Evolutionary conservation across 352 stramenopile genomes (phyloP).

Genomic region (Pelagophyceae sp.): DNA sequence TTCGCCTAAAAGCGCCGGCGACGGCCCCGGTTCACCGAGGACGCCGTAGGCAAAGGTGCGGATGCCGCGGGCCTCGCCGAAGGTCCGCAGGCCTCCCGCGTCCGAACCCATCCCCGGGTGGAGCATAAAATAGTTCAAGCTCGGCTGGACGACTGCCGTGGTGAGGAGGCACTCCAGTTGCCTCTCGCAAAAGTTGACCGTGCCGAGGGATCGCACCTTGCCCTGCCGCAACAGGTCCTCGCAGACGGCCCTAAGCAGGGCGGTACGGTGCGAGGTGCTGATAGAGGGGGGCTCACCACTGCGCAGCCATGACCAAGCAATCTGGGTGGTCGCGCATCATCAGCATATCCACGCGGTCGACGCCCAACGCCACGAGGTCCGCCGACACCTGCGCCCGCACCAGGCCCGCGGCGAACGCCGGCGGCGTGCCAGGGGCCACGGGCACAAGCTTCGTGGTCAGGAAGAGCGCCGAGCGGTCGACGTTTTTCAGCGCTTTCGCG

Average conservation of each 20-base stretch:
- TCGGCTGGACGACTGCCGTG: constrained; percentile 37
- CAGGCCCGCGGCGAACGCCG: constrained; percentile 30
- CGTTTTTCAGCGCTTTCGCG: constrained; percentile 28
- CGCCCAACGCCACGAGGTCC: constrained; percentile 35
- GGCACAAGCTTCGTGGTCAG: constrained; percentile 43
- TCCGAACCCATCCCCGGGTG: constrained; percentile 20
- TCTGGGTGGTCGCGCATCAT: constrained; percentile 42
- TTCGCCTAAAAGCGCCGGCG: constrained; percentile 26
- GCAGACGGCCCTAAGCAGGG: too few species aligned
- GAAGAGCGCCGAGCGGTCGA: constrained; percentile 32
- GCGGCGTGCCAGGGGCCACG: constrained; percentile 28
- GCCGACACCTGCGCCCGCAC: constrained; percentile 36
- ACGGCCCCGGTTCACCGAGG: constrained; percentile 34
- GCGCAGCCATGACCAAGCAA: constrained; percentile 36
- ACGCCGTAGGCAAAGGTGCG: constrained; percentile 41
- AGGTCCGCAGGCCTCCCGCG: constrained; percentile 27
- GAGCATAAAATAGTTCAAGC: constrained; percentile 41
- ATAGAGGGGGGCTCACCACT: too few species aligned
- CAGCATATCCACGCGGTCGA: constrained; percentile 40
- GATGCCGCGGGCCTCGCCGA: constrained; percentile 33
- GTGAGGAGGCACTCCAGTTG: constrained; percentile 34
- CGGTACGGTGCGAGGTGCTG: too few species aligned
- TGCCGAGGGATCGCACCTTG: constrained; percentile 34
- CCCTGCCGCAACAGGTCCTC: constrained; percentile 36
- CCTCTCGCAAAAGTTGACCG: constrained; percentile 42